phyloP scores from a whole-genome alignment of 83 land plant genomes.

The Larix sibirica region DNA sequence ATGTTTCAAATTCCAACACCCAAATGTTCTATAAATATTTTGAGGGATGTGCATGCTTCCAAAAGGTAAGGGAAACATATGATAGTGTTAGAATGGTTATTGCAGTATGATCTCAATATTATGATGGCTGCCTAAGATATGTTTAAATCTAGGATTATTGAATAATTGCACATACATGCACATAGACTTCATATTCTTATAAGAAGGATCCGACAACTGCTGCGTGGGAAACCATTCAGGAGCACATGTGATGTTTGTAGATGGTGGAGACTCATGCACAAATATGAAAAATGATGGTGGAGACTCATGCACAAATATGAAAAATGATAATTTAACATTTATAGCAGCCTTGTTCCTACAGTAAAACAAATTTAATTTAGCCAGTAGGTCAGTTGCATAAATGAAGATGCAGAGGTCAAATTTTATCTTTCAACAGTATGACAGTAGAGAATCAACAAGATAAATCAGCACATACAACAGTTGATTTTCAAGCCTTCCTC shows the following conservation, averaged over 20 bases:
- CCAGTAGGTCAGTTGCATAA: no score
- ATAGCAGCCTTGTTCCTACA: no score
- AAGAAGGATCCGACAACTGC: constrained; percentile 98
- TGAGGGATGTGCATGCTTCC: constrained; percentile 94
- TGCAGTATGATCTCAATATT: constrained; percentile 83
- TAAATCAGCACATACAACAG: no score
- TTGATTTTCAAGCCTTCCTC: no score
- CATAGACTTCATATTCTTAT: constrained; percentile 94
- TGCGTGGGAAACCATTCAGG: constrained; percentile 96
- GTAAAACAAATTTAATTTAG: no score
- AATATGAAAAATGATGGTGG: constrained; percentile 84
- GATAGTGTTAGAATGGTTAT: constrained; percentile 96
- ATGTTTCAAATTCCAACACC: no score
- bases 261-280: constrained; percentile 96
- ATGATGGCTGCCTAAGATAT: constrained; percentile 99
- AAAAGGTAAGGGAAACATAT: constrained; percentile 93
- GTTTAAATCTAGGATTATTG: constrained; percentile 96
- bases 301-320: constrained; percentile 94
- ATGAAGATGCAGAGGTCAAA: no score
- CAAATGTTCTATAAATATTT: constrained; percentile 34
- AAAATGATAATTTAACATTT: not conserved
- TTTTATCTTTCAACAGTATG: no score
- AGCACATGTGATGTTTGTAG: constrained; percentile 96
- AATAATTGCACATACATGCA: constrained; percentile 96
- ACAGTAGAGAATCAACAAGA: no score